Percentiles rank a stretch among this genome's conserved stretches.
phyloP scores from a whole-genome alignment of 345 rosid genomes.

The Tarenaya hassleriana region DNA sequence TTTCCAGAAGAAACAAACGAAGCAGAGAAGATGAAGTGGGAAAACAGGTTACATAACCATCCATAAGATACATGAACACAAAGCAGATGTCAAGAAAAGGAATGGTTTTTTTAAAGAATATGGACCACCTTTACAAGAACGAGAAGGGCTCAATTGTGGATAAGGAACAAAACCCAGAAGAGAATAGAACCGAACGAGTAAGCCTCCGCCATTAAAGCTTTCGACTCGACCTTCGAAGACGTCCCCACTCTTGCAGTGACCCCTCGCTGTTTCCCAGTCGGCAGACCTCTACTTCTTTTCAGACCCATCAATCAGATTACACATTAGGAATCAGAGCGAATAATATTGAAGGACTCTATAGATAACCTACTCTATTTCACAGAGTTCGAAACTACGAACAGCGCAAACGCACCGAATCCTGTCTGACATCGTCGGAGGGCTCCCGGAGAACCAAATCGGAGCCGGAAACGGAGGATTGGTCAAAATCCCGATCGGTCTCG shows the following conservation, averaged over 20 bases:
- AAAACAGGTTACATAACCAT: no score
- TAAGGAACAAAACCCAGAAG: conserved; percentile 87
- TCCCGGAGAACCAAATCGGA: conserved; percentile 25
- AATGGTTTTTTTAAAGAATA: background rate
- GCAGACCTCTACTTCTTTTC: conserved; percentile 78
- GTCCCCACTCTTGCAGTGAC: conserved; percentile 45
- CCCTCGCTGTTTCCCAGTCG: conserved; percentile 80
- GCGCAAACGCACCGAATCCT: conserved; percentile 40
- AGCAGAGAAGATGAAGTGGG: no score
- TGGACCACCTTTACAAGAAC: conserved; percentile 74
- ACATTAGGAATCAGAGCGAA: no score
- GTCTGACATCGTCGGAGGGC: conserved; percentile 21
- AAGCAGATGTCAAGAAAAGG: no score
- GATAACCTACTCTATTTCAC: no score
- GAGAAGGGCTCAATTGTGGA: conserved; percentile 73
- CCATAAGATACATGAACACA: no score
- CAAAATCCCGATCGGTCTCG: conserved; percentile 27
- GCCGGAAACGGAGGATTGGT: conserved; percentile 27
- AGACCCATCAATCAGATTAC: conserved; percentile 36
- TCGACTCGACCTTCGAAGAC: conserved; percentile 58
- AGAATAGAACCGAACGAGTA: conserved; percentile 72
- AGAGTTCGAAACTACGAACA: background rate
- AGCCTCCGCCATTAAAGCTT: conserved; percentile 74
- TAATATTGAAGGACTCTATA: background rate
- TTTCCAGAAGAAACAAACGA: no score